Evolutionary conservation across 1,284 basidiomycete species (phyloP).

Genomic region (Melampsora medusae): DNA sequence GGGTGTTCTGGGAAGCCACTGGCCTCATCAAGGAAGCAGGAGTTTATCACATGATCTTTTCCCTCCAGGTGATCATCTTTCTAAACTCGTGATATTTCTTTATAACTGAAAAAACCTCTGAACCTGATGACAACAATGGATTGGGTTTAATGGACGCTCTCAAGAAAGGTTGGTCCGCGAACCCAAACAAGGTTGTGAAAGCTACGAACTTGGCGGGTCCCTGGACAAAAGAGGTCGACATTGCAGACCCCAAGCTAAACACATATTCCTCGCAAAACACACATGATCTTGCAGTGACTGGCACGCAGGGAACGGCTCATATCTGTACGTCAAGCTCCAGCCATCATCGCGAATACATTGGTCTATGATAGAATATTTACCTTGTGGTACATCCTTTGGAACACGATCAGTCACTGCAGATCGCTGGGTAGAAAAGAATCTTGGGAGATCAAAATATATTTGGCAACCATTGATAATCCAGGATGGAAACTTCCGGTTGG

Average conservation of each 20-base stretch:
- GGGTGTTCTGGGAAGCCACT: constrained; percentile 63
- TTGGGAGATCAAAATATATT: constrained; percentile 60
- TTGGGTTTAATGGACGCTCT: too few relatives aligned
- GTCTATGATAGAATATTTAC: too few relatives aligned
- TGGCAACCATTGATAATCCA: constrained; percentile 1
- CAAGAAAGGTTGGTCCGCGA: constrained; percentile 65
- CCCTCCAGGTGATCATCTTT: constrained; percentile 47
- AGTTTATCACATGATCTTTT: background rate
- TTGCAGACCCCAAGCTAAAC: constrained; percentile 60
- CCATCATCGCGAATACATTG: too few relatives aligned
- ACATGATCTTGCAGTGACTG: constrained; percentile 53
- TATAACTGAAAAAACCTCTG: too few relatives aligned
- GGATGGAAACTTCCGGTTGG: constrained; percentile 44
- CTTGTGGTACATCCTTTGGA: too few relatives aligned
- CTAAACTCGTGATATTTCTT: too few relatives aligned
- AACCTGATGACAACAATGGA: too few relatives aligned
- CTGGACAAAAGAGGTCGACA: constrained; percentile 64
- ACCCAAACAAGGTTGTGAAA: constrained; percentile 65
- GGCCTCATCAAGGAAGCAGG: constrained; percentile 65
- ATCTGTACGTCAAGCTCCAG: constrained; percentile 44
- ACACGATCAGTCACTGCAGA: constrained; percentile 64
- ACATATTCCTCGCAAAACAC: too few relatives aligned
- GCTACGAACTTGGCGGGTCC: constrained; percentile 63
- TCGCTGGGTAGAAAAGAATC: constrained; percentile 62
- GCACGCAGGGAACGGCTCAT: background rate